Percentiles rank a stretch among this genome's conserved stretches.
Conservation (phyloP, 2,329 filamentous ascomycete species). For the Cordyceps cateniannulata region DNA sequence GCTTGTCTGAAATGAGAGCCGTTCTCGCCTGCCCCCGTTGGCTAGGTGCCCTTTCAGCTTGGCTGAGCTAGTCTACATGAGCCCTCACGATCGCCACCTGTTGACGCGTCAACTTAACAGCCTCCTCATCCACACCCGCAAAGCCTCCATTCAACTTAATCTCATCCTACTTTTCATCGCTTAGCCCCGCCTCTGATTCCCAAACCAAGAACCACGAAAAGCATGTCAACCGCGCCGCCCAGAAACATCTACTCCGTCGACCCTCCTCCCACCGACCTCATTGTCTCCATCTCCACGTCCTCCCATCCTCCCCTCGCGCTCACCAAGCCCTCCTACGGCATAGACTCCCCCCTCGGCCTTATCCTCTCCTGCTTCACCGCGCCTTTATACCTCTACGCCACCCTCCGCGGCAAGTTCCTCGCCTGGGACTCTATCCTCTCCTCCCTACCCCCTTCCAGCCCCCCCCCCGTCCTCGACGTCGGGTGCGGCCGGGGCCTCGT, state of each 20-base stretch:
- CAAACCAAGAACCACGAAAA: not conserved
- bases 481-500: constrained; percentile 18
- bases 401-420: constrained; percentile 15
- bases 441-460: not conserved
- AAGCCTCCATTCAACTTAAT: not conserved
- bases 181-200: not conserved
- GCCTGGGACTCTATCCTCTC: constrained; percentile 15
- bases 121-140: not conserved
- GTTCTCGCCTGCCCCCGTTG: not conserved
- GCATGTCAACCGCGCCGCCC: not conserved
- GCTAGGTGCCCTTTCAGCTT: not conserved
- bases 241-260: constrained; percentile 6
- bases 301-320: not conserved
- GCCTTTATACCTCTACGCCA: constrained; percentile 16
- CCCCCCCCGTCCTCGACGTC: constrained; percentile 14
- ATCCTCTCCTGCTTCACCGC: constrained; percentile 11
- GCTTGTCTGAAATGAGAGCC: not conserved
- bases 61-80: not conserved
- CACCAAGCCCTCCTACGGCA: constrained; percentile 12
- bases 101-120: not conserved
- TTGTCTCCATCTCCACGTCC: constrained; percentile 5
- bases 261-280: constrained; percentile 12
- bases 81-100: not conserved
- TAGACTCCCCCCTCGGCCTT: constrained; percentile 15
- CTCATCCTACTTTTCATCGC: not conserved